These are phyloP conservation scores for Sporothrix mexicana DNA, from an alignment of 2,329 filamentous ascomycete genomes.

Conservation along the genomic window DNA sequence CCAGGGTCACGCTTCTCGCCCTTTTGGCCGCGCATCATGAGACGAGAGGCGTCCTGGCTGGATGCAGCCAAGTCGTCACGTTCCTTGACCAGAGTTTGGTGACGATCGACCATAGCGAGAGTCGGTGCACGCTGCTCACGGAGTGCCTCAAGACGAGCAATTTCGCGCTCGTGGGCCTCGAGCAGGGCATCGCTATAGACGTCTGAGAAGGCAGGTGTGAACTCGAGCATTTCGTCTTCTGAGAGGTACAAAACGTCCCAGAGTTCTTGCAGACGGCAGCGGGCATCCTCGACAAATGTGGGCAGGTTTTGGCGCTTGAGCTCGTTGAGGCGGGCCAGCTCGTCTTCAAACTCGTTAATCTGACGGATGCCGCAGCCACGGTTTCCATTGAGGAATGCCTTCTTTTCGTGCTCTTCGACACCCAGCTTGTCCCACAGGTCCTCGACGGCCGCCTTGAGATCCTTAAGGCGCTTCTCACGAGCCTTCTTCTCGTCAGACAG, in stretches of 20 bases:
- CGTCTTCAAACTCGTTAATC: conserved; percentile 96
- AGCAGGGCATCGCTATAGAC: conserved; percentile 95
- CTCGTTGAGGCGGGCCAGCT: conserved; percentile 83
- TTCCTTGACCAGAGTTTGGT: conserved; percentile 82
- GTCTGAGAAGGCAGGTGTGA: conserved; percentile 94
- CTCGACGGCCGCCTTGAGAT: conserved; percentile 80
- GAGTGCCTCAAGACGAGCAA: conserved; percentile 77
- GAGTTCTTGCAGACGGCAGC: conserved; percentile 87
- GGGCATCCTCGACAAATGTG: conserved; percentile 92
- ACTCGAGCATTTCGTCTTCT: conserved; percentile 98
- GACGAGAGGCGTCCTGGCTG: conserved; percentile 90
- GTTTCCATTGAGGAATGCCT: conserved; percentile 83
- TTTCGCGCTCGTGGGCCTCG: conserved; percentile 92
- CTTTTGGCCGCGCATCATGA: conserved; percentile 90
- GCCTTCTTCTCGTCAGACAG: conserved; percentile 86
- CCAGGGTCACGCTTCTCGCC: conserved; percentile 94
- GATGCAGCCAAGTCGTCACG: conserved; percentile 86
- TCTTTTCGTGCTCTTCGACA: conserved; percentile 80
- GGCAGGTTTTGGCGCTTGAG: conserved; percentile 95
- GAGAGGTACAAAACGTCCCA: conserved; percentile 96
- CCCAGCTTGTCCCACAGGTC: conserved; percentile 86
- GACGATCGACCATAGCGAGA: conserved; percentile 79
- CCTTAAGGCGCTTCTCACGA: conserved; percentile 76
- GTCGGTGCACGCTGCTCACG: conserved; percentile 87
- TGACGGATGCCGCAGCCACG: conserved; percentile 88